A percentile compares a stretch with the other conserved stretches of the same genome.
Conservation (phyloP, 306 rosid species). For the Lathyrus sativus region DNA sequence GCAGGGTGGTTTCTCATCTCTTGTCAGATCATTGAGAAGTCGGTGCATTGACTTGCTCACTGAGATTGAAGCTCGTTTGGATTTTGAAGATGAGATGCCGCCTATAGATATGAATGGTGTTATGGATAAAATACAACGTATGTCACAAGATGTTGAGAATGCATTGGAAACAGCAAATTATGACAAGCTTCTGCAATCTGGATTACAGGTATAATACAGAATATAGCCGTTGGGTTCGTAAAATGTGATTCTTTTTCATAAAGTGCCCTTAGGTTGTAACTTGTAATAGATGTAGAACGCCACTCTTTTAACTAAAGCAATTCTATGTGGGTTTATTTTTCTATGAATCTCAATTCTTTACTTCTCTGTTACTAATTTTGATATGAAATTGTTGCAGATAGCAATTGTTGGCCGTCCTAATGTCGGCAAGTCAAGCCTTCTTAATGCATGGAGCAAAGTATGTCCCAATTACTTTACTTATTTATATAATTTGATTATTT, state of each 20-base stretch:
- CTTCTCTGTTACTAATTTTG: slow-evolving; percentile 32
- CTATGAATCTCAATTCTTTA: slow-evolving; percentile 18
- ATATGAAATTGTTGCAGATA: slow-evolving; percentile 58
- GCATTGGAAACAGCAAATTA: slow-evolving; percentile 90
- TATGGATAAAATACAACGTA: slow-evolving; percentile 57
- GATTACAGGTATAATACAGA: slow-evolving; percentile 68
- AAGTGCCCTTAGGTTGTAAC: background rate
- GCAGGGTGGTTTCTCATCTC: slow-evolving; percentile 92
- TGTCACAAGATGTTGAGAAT: slow-evolving; percentile 77
- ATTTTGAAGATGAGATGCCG: slow-evolving; percentile 95
- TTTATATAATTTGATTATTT: slow-evolving; percentile 22
- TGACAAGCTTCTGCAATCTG: slow-evolving; percentile 96
- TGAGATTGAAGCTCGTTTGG: slow-evolving; percentile 95
- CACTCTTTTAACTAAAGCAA: background rate
- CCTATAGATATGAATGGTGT: slow-evolving; percentile 64
- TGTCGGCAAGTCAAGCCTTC: slow-evolving; percentile 97
- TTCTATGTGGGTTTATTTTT: background rate
- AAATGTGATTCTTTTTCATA: background rate
- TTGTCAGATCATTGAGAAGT: slow-evolving; percentile 66
- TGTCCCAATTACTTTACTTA: slow-evolving; percentile 39
- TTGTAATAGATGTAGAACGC: background rate
- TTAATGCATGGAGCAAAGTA: slow-evolving; percentile 99
- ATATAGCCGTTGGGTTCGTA: slow-evolving; percentile 22
- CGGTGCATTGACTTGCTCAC: slow-evolving; percentile 91
- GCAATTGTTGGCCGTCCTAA: slow-evolving; percentile 98